Conservation (phyloP, 495 filamentous ascomycete species). For the Chaetomidium leptoderma region DNA sequence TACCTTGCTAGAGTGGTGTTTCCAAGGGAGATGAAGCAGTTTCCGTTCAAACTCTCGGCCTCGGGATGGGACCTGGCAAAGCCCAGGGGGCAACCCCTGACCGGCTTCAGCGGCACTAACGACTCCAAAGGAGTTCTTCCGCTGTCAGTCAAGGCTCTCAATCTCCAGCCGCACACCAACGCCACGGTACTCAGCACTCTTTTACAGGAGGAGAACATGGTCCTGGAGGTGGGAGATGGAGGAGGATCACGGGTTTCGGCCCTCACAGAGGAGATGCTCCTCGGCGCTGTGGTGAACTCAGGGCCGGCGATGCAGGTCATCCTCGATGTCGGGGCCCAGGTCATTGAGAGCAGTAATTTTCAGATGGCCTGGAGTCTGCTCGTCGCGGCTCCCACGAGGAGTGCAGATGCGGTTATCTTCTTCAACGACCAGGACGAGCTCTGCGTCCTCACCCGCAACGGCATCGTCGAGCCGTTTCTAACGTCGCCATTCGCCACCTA, state of each 20-base stretch:
- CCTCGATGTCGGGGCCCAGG: constrained; percentile 70
- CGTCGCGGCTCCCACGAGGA: constrained; percentile 14
- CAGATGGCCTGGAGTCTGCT: constrained; percentile 53
- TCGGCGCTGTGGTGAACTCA: constrained; percentile 42
- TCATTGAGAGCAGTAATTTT: constrained; percentile 58
- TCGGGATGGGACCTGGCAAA: constrained; percentile 67
- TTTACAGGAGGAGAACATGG: constrained; percentile 52
- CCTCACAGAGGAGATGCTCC: constrained; percentile 39
- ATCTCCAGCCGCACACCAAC: constrained; percentile 63
- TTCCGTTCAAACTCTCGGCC: constrained; percentile 59
- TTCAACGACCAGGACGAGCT: constrained; percentile 51
- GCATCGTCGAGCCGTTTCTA: constrained; percentile 47
- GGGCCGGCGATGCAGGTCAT: constrained; percentile 52
- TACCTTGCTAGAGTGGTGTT: constrained; percentile 62
- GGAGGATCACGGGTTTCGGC: constrained; percentile 27
- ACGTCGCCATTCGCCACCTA: constrained; percentile 58
- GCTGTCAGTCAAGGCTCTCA: constrained; percentile 50
- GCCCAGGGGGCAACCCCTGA: constrained; percentile 46
- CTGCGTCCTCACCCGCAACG: constrained; percentile 41
- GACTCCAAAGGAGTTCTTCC: constrained; percentile 58
- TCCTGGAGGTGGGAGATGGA: constrained; percentile 32
- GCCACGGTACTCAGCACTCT: constrained; percentile 57
- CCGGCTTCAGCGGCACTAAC: constrained; percentile 72
- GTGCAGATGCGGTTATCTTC: constrained; percentile 51
- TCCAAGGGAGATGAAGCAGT: constrained; percentile 59